A percentile compares a stretch with the other conserved stretches of the same genome.
Evolutionary conservation across 148 eudicot species (phyloP).

Genomic region (Pouteria glomerata): DNA sequence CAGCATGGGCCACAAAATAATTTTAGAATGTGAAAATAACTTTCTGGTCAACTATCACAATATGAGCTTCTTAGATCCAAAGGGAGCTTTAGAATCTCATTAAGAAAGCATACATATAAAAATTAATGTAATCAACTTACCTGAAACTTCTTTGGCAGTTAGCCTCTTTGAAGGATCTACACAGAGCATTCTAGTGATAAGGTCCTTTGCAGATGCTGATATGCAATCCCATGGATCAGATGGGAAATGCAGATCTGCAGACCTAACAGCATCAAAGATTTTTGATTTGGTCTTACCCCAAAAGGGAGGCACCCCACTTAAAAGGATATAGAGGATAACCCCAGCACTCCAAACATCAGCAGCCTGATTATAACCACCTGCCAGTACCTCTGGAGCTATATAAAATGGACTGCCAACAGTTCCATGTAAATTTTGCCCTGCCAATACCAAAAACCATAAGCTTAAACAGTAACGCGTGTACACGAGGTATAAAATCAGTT

Average conservation of each 20-base stretch:
- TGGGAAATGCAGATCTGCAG: slow-evolving; percentile 72
- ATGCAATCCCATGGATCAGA: slow-evolving; percentile 61
- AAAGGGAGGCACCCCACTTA: slow-evolving; percentile 88
- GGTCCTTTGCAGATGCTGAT: slow-evolving; percentile 64
- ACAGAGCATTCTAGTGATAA: slow-evolving; percentile 72
- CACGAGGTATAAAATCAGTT: background rate
- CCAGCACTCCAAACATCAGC: slow-evolving; percentile 98
- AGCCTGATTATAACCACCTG: slow-evolving; percentile 78
- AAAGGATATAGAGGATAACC: slow-evolving; percentile 85
- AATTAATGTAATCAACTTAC: slow-evolving; percentile 26
- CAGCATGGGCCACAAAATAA: background rate
- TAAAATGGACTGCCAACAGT: slow-evolving; percentile 93
- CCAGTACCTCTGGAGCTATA: slow-evolving; percentile 90
- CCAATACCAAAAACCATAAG: slow-evolving; percentile 18
- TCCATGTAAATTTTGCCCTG: slow-evolving; percentile 78
- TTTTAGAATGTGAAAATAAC: background rate
- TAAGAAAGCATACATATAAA: background rate
- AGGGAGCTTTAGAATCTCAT: background rate
- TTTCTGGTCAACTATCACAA: background rate
- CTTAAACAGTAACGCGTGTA: slow-evolving; percentile 7
- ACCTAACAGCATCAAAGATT: slow-evolving; percentile 81
- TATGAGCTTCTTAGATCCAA: background rate
- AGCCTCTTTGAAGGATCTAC: slow-evolving; percentile 60
- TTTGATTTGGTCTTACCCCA: slow-evolving; percentile 81
- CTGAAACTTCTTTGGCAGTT: slow-evolving; percentile 71